Conservation (phyloP, 805 yeast species). For the Wickerhamomyces xylosicus region DNA sequence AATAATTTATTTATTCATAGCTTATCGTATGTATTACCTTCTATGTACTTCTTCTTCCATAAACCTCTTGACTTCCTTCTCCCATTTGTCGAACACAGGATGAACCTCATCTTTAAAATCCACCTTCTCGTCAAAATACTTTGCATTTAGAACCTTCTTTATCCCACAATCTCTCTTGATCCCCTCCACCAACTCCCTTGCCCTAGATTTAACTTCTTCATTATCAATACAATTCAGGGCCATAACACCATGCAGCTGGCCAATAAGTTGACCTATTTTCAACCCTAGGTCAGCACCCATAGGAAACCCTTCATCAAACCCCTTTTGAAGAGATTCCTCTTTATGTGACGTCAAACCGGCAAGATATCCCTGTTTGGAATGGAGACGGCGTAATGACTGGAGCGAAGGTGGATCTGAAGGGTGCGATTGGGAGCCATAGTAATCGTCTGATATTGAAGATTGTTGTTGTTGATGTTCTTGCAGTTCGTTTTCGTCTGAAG, state of each 20-base stretch:
- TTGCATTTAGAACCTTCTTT: constrained; percentile 40
- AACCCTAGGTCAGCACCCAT: constrained; percentile 64
- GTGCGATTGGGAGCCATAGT: neutral
- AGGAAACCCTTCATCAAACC: constrained; percentile 76
- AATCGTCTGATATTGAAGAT: neutral
- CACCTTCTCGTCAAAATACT: constrained; percentile 38
- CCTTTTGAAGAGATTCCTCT: constrained; percentile 61
- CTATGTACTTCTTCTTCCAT: neutral
- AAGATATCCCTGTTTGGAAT: constrained; percentile 70
- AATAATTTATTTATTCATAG: no score
- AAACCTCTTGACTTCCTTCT: constrained; percentile 2
- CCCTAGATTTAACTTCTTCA: constrained; percentile 8
- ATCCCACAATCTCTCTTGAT: constrained; percentile 50
- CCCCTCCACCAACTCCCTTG: constrained; percentile 16
- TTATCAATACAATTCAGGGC: constrained; percentile 7
- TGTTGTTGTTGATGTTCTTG: no score
- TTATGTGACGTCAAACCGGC: constrained; percentile 69
- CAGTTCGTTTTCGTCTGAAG: neutral
- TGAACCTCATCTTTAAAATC: constrained; percentile 15
- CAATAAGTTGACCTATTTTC: constrained; percentile 54
- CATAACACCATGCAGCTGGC: constrained; percentile 31
- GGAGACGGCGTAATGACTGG: constrained; percentile 34
- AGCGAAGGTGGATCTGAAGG: neutral
- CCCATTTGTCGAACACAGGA: constrained; percentile 38
- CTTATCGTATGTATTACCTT: neutral